Evolutionary conservation across 768 basidiomycete species (phyloP), one percentile per base, ranked within the genome.

Genomic region (Lactarius tabidus): DNA sequence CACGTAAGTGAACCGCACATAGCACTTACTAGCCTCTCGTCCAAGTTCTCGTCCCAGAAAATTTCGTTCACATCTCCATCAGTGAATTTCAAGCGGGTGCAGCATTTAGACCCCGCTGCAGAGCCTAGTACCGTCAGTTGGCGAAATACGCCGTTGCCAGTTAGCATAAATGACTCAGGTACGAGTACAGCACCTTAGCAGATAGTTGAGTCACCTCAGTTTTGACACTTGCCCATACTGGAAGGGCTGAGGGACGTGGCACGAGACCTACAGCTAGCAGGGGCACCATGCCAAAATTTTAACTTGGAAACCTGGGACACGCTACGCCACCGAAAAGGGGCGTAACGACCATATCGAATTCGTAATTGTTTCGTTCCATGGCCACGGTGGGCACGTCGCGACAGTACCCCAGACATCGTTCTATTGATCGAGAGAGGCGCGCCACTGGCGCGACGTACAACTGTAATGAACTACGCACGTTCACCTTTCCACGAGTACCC

Each of bases 401-500:
- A 43, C 23, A 29, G 18, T 26, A n/a, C 38, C 35, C 26, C 31
- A 17, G 28, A 28, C 41, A 20, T 57, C 43, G 28, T 57, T 60
- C 55, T 6, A 51, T 57, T 57, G 31, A 45, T 56, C 35, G 28
- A 57, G 26, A 48, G 28, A 17, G 8, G 36, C 23, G 38, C 35
- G 35, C 53, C 36, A 35, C n/a, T 5, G 31, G 59, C 54, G 31
- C 29, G 39, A 58, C 36, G 41, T 55, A 33, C 33, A 33, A 53
- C 53, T 52, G n/a, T 12, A 48, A 52, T n/a, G 60, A 61, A 66
- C 56, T 57, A 61, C 48, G 29, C 65, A 62, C 48, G 39, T n/a
- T 31, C 29, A 57, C 29, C 23, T 17, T 61, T 39, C 45, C 31
- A 18, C n/a, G 18, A 4, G 36, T 51, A 17, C 29, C 29, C 48